These are phyloP conservation scores for Colletotrichum liriopes DNA, from an alignment of 2,329 filamentous ascomycete species.

Conservation along the genomic window DNA sequence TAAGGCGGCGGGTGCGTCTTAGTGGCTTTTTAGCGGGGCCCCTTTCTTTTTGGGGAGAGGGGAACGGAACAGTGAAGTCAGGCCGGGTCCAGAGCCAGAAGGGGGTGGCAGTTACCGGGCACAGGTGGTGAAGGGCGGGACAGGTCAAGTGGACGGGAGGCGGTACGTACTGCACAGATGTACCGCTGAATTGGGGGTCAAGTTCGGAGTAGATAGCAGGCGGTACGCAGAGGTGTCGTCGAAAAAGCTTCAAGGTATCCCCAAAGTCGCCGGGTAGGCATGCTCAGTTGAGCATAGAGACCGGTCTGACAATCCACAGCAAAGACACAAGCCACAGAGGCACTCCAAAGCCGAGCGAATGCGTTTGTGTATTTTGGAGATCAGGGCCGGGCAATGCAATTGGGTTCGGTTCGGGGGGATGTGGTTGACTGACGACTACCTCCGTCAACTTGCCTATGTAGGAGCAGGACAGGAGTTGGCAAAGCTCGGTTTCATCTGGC, in stretches of 20 bases:
- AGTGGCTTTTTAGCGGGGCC: conserved; percentile 41
- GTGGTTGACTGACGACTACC: not conserved
- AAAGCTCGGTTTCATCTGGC: conserved; percentile 39
- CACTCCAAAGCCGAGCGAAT: not conserved
- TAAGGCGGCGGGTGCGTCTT: conserved; percentile 38
- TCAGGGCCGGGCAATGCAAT: not conserved
- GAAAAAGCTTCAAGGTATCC: not conserved
- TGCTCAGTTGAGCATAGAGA: not conserved
- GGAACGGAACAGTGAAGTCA: conserved; percentile 35
- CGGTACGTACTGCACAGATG: conserved; percentile 26
- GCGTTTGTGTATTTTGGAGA: not conserved
- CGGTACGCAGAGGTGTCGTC: not conserved
- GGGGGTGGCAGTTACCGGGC: not conserved
- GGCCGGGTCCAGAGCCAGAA: conserved; percentile 25
- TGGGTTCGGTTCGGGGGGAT: not conserved
- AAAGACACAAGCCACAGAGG: not conserved
- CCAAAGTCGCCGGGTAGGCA: not conserved
- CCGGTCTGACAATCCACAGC: not conserved
- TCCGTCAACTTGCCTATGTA: not conserved
- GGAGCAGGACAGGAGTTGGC: conserved; percentile 1
- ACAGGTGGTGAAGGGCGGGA: conserved; percentile 10
- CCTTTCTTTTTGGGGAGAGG: conserved; percentile 36
- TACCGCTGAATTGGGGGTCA: conserved; percentile 7
- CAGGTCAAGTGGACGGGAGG: not conserved
- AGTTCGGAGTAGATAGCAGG: not conserved